A percentile compares a stretch with the other conserved stretches of the same genome.
Conservation (phyloP, 148 eudicot genomes). For the Rhododendron vialii region DNA sequence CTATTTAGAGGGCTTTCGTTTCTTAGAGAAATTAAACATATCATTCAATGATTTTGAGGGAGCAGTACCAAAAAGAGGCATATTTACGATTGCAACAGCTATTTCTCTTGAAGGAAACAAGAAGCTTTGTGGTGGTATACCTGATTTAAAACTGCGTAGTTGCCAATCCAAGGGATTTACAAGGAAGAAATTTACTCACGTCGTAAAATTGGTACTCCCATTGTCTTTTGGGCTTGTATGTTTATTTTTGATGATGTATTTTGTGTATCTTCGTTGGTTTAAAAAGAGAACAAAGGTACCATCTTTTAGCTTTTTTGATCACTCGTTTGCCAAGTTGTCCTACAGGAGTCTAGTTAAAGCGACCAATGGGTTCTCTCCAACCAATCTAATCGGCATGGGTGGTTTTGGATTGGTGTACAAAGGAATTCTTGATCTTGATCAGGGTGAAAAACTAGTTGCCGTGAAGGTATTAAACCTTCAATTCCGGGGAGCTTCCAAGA, state of each 20-base stretch:
- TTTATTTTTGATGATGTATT: background rate
- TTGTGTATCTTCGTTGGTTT: background rate
- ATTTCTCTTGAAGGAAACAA: conserved; percentile 1
- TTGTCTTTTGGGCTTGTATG: background rate
- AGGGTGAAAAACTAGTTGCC: no score
- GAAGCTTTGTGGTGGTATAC: conserved; percentile 9
- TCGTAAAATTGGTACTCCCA: background rate
- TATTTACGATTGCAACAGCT: background rate
- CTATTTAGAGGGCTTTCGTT: background rate
- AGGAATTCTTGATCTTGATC: no score
- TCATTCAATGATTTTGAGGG: conserved; percentile 7
- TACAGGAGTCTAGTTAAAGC: no score
- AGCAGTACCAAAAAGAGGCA: background rate
- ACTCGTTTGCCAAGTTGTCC: no score
- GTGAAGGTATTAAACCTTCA: background rate
- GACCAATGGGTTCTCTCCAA: no score
- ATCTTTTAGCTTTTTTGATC: background rate
- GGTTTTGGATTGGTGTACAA: no score
- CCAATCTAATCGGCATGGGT: no score
- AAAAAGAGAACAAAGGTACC: background rate
- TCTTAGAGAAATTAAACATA: background rate
- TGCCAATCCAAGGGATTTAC: background rate
- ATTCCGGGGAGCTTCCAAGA: background rate
- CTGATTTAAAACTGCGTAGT: background rate
- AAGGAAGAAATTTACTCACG: background rate